Evolutionary conservation across 306 rosid genomes (phyloP).

Genomic region (Purshia tridentata): DNA sequence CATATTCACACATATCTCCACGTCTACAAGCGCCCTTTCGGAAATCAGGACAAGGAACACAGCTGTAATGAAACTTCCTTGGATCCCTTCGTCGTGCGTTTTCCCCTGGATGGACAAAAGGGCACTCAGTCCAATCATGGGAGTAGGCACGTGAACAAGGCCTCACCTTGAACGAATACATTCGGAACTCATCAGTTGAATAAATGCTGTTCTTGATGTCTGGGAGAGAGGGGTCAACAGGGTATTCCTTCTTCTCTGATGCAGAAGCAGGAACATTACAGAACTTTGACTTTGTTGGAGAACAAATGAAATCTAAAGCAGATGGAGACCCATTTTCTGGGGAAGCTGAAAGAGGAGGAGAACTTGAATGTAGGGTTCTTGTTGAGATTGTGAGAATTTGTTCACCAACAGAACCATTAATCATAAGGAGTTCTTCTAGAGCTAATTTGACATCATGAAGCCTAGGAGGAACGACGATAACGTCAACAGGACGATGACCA

Average conservation of each 20-base stretch:
- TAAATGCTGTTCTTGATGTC: slow-evolving; percentile 93
- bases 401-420: slow-evolving; percentile 47
- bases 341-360: slow-evolving; percentile 64
- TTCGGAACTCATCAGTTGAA: slow-evolving; percentile 88
- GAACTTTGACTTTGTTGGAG: slow-evolving; percentile 52
- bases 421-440: slow-evolving; percentile 68
- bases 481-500: slow-evolving; percentile 65
- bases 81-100: slow-evolving; percentile 98
- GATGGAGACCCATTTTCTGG: slow-evolving; percentile 65
- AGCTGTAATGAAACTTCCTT: slow-evolving; percentile 88
- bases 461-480: slow-evolving; percentile 64
- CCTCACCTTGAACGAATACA: slow-evolving; percentile 95
- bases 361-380: slow-evolving; percentile 37
- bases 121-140: slow-evolving; percentile 98
- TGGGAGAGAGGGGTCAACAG: slow-evolving; percentile 86
- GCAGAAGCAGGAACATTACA: slow-evolving; percentile 44
- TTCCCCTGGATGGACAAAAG: slow-evolving; percentile 96
- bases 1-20: slow-evolving; percentile 96
- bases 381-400: slow-evolving; percentile 49
- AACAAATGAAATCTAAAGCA: slow-evolving; percentile 45
- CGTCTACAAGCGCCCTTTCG: slow-evolving; percentile 94
- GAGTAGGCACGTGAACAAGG: slow-evolving; percentile 96
- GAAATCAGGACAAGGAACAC: slow-evolving; percentile 94
- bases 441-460: slow-evolving; percentile 41
- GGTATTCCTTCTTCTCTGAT: slow-evolving; percentile 90